Evolutionary conservation across 108 stramenopile genomes (phyloP).

Genomic region (Bacterosira constricta): DNA sequence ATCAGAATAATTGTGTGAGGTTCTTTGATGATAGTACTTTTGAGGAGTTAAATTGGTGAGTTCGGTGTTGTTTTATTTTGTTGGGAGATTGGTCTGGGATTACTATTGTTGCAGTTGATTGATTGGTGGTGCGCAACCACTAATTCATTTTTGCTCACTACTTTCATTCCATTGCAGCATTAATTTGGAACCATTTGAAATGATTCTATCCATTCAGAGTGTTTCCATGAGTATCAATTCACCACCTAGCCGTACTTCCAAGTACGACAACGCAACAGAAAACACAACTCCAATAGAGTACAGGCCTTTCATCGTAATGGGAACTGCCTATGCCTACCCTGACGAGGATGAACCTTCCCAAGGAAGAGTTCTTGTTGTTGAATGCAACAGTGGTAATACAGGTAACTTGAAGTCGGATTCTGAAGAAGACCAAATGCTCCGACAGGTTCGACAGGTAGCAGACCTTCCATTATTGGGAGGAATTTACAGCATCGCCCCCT

Average conservation of each 20-base stretch:
- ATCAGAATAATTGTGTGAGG: slow-evolving; percentile 87
- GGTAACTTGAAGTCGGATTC: slow-evolving; percentile 23
- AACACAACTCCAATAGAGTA: slow-evolving; percentile 19
- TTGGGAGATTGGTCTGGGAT: not conserved
- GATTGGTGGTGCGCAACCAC: too few relatives aligned
- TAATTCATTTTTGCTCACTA: not conserved
- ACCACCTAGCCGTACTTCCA: slow-evolving; percentile 18
- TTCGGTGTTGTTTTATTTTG: not conserved
- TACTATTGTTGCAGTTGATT: too few relatives aligned
- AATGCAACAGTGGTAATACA: slow-evolving; percentile 52
- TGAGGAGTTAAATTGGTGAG: slow-evolving; percentile 82
- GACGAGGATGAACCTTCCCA: slow-evolving; percentile 94
- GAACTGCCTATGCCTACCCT: slow-evolving; percentile 88
- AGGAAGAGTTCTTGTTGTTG: slow-evolving; percentile 91
- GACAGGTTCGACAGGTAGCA: slow-evolving; percentile 61
- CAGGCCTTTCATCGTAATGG: slow-evolving; percentile 84
- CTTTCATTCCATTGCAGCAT: slow-evolving; percentile 45
- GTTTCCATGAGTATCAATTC: slow-evolving; percentile 45
- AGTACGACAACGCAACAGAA: slow-evolving; percentile 15
- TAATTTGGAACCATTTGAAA: slow-evolving; percentile 85
- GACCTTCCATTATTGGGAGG: slow-evolving; percentile 74
- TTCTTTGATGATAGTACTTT: slow-evolving; percentile 90
- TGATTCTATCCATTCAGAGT: slow-evolving; percentile 76
- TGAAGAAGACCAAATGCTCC: slow-evolving; percentile 21
- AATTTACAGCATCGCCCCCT: slow-evolving; percentile 80